Percentiles rank a stretch among this genome's conserved stretches.
phyloP scores from a whole-genome alignment of 202 grass and related monocot genomes.

The Sporobolus alterniflorus region DNA sequence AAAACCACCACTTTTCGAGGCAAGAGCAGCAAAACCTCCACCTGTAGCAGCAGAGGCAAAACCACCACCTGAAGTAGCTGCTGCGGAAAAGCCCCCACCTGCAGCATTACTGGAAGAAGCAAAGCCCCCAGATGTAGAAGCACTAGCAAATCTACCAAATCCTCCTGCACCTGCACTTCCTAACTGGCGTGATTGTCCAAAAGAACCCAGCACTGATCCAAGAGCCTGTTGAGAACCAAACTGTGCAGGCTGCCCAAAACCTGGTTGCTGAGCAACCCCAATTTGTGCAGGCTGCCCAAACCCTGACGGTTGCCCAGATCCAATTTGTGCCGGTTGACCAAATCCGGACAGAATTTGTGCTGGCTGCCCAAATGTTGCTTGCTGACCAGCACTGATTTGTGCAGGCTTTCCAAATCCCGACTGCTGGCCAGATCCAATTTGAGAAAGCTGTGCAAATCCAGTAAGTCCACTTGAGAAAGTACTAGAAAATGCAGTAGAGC shows the following conservation, averaged over 20 bases:
- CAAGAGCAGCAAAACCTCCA: conserved; percentile 65
- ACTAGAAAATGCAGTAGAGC: conserved; percentile 69
- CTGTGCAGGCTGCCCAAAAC: conserved; percentile 74
- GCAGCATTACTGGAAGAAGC: conserved; percentile 56
- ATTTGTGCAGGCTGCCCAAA: conserved; percentile 83
- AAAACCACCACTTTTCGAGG: conserved; percentile 65
- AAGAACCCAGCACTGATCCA: conserved; percentile 88
- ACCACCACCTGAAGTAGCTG: conserved; percentile 53
- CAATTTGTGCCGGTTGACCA: conserved; percentile 72
- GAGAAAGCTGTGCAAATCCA: conserved; percentile 79
- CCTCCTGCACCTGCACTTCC: conserved; percentile 63
- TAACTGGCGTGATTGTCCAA: conserved; percentile 88
- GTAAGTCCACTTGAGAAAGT: conserved; percentile 65
- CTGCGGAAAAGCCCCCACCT: conserved; percentile 70
- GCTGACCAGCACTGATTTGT: conserved; percentile 65
- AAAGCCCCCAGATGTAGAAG: conserved; percentile 68
- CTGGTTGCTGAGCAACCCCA: conserved; percentile 56
- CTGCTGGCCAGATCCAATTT: conserved; percentile 59
- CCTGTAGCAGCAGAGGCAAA: conserved; percentile 48
- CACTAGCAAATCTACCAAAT: conserved; percentile 66
- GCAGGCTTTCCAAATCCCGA: conserved; percentile 68
- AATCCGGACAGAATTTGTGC: conserved; percentile 74
- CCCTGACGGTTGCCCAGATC: conserved; percentile 49
- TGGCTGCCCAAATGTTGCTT: conserved; percentile 72
- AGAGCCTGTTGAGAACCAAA: conserved; percentile 83